phyloP scores from a whole-genome alignment of 495 filamentous ascomycete species.

The Articulospora tetracladia region DNA sequence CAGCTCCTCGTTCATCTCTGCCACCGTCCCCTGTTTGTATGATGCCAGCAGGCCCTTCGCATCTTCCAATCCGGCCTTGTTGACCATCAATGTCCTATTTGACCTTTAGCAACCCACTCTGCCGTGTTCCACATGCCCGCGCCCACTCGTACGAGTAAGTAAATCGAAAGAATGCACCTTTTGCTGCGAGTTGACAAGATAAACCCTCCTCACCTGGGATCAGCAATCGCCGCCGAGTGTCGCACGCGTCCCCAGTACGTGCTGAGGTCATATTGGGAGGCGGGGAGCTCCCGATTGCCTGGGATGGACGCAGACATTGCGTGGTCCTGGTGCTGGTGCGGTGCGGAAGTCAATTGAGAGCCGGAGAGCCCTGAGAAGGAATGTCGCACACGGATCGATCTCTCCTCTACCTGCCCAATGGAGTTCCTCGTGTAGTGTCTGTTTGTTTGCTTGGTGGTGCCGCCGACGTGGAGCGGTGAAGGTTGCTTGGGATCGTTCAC shows the following conservation, averaged over 20 bases:
- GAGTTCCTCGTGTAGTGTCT: background rate
- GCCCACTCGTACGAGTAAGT: background rate
- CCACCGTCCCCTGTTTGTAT: conserved; percentile 78
- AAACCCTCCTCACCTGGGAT: conserved; percentile 76
- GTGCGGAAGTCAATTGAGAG: background rate
- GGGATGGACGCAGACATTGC: conserved; percentile 87
- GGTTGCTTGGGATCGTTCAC: background rate
- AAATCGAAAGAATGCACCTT: conserved; percentile 17
- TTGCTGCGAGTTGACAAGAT: conserved; percentile 16
- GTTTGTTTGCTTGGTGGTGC: background rate
- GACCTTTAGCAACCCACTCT: conserved; percentile 1
- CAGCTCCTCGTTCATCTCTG: conserved; percentile 80
- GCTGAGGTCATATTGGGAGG: conserved; percentile 84
- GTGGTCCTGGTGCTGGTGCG: no score
- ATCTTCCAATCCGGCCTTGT: conserved; percentile 68
- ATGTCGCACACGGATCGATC: background rate
- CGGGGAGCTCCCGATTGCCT: conserved; percentile 78
- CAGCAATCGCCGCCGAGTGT: conserved; percentile 85
- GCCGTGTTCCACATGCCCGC: no score
- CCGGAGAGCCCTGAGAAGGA: background rate
- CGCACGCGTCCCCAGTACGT: conserved; percentile 95
- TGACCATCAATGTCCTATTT: conserved; percentile 76
- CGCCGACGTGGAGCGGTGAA: conserved; percentile 3
- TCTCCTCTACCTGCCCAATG: background rate
- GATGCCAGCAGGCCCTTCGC: conserved; percentile 71